Evolutionary conservation across 495 filamentous ascomycete genomes (phyloP).

Genomic region (Daldinia grandis): DNA sequence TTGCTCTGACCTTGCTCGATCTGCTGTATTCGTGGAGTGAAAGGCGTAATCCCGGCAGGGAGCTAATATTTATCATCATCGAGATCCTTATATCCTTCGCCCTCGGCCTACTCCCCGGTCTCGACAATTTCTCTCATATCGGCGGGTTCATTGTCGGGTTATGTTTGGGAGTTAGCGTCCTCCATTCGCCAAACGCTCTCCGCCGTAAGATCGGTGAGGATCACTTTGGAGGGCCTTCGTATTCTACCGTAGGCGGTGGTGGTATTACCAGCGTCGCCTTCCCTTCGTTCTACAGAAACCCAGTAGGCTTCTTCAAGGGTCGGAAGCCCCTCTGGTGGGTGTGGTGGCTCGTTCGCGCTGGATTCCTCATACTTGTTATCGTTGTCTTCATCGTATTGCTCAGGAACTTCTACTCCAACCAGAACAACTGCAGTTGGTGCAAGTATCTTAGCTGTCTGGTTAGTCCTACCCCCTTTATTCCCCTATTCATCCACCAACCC

Average conservation of each 20-base stretch:
- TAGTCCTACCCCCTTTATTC: constrained; percentile 54
- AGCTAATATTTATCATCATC: constrained; percentile 83
- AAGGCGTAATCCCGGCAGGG: constrained; percentile 75
- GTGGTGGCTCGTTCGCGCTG: constrained; percentile 92
- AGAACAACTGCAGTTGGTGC: constrained; percentile 85
- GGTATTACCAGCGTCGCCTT: constrained; percentile 54
- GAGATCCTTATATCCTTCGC: constrained; percentile 91
- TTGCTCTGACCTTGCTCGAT: constrained; percentile 87
- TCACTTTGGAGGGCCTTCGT: constrained; percentile 52
- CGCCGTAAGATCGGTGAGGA: constrained; percentile 78
- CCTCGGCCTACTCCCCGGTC: constrained; percentile 86
- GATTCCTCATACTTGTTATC: constrained; percentile 77
- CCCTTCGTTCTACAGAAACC: constrained; percentile 69
- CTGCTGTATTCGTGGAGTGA: constrained; percentile 90
- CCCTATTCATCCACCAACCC: constrained; percentile 1
- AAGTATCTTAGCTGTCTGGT: constrained; percentile 93
- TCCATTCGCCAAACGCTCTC: constrained; percentile 85
- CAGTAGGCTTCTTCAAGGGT: constrained; percentile 86
- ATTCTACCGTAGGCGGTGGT: constrained; percentile 51
- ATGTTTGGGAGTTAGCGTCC: constrained; percentile 81
- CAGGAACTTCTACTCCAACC: constrained; percentile 86
- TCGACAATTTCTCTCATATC: constrained; percentile 98
- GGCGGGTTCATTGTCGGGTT: constrained; percentile 95
- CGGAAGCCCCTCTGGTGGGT: constrained; percentile 94
- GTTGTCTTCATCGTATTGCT: constrained; percentile 85